Evolutionary conservation across 192 early-diverging fungal genomes (phyloP).

Genomic region (Chytriomyces hyalinus): DNA sequence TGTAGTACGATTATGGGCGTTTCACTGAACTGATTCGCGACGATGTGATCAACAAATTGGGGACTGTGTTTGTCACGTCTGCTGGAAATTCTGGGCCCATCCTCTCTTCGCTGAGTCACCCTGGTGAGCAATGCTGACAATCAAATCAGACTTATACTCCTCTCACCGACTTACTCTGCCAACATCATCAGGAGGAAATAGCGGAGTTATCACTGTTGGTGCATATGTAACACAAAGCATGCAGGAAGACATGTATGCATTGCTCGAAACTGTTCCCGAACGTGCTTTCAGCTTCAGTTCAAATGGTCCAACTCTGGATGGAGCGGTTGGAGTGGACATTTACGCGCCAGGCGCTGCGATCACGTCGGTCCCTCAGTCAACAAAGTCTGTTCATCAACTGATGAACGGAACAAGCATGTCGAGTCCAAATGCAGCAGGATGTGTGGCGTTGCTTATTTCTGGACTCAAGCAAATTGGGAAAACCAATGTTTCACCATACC

Average conservation of each 20-base stretch:
- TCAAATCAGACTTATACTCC: too few relatives aligned
- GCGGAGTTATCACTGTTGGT: conserved; percentile 85
- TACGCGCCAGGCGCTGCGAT: conserved; percentile 87
- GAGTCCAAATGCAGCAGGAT: conserved; percentile 90
- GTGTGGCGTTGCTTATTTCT: conserved; percentile 74
- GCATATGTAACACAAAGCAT: conserved; percentile 85
- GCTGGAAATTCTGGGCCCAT: conserved; percentile 94
- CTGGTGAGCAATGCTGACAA: conserved; percentile 66
- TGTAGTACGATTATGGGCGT: conserved; percentile 67
- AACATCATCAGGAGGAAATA: conserved; percentile 32
- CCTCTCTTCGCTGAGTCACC: conserved; percentile 82
- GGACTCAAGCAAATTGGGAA: conserved; percentile 75
- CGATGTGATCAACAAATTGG: conserved; percentile 81
- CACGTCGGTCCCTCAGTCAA: conserved; percentile 84
- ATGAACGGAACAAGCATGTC: conserved; percentile 97
- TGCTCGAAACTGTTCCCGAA: conserved; percentile 79
- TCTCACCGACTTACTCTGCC: too few relatives aligned
- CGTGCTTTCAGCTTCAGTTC: conserved; percentile 87
- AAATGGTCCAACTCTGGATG: conserved; percentile 84
- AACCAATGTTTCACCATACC: conserved; percentile 74
- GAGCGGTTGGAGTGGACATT: conserved; percentile 71
- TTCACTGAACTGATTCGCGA: conserved; percentile 79
- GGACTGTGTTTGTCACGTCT: conserved; percentile 84
- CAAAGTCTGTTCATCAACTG: conserved; percentile 65
- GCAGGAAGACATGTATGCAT: conserved; percentile 85